Base-by-base conservation (phyloP, 139 green algal species). In the Chlamydomonas sphaeroides region DNA sequence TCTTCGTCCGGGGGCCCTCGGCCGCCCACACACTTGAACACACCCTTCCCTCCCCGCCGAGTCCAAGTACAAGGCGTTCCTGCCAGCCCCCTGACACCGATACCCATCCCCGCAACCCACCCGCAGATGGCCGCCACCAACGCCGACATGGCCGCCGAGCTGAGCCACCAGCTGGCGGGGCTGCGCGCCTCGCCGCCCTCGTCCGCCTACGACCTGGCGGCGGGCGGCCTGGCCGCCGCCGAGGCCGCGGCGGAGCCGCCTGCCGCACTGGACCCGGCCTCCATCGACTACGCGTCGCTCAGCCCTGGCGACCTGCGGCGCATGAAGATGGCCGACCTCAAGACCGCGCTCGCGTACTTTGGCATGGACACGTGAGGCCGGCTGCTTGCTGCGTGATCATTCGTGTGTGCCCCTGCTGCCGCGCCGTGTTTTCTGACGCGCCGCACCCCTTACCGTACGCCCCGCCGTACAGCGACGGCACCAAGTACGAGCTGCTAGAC, bases 401-500 rank as follows among this genome's bases (percentile, higher is more conserved):
- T 5, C 5, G 53, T 10, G 6, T 5, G 53, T 32, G 53, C 15
- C 17, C 6, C 5, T 62, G 53, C 18, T 28, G 53, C 25, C 10
- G 53, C 15, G 53, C 53, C 28, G 53, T 18, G 21, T 62, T 62
- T 5, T 5, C 53, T 30, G 53, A 10, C 53, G 15, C 53, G 53
- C 53, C 21, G 30, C 17, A 36, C 14, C 59, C 30, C 30, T n/a
- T 38, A 26, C 59, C 38, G 5, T 28, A 17, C 30, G 59, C 59
- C 59, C 59, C 11, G 5, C 66, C 23, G 20, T 56, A 2, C 72
- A 80, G 74, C 59, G 51, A 26, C 17, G 84, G 84, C n/a, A 88
- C 78, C 77, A 82, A 82, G 65, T 88, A 88, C 68, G 77, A 85
- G 30, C 84, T 88, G 84, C 20, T 82, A 36, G 77, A 88, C 62